phyloP scores from a whole-genome alignment of 768 basidiomycete species.

The Botryobasidium botryosum region DNA sequence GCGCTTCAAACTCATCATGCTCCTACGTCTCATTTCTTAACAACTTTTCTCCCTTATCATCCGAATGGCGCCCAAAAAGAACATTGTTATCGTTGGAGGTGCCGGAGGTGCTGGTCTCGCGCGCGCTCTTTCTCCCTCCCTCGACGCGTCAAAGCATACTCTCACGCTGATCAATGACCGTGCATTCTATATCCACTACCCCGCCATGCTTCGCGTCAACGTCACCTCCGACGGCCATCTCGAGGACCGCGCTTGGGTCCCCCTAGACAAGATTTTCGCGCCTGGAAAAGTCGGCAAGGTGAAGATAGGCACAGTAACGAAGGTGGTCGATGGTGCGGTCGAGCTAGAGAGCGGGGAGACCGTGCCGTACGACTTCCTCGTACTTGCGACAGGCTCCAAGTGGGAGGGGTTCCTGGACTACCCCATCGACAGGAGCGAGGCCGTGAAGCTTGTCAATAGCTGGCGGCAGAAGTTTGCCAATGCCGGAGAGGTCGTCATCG shows the following conservation, averaged over 20 bases:
- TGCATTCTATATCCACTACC: conserved; percentile 33
- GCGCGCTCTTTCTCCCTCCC: conserved; percentile 31
- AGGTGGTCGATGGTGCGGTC: conserved; percentile 23
- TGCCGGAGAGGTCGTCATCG: conserved; percentile 11
- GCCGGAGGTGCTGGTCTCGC: conserved; percentile 29
- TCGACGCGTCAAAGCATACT: conserved; percentile 31
- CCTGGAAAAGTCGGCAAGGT: conserved; percentile 27
- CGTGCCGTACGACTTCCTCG: conserved; percentile 12
- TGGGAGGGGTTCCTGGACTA: conserved; percentile 11
- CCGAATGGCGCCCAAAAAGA: no score
- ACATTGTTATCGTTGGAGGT: conserved; percentile 38
- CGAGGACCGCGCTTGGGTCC: conserved; percentile 30
- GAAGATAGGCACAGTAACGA: conserved; percentile 21
- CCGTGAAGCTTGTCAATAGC: not conserved
- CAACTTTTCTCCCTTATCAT: no score
- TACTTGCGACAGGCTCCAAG: conserved; percentile 13
- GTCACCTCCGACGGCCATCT: conserved; percentile 29
- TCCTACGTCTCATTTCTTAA: no score
- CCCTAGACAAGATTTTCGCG: conserved; percentile 28
- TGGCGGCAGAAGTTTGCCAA: conserved; percentile 9
- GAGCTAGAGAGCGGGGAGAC: conserved; percentile 11
- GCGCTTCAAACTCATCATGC: no score
- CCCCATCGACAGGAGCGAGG: conserved; percentile 4
- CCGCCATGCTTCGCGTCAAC: conserved; percentile 35
- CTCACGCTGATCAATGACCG: conserved; percentile 38